These are phyloP conservation scores for Grammothele lineata DNA, from an alignment of 768 basidiomycete genomes.

Conservation along the genomic window DNA sequence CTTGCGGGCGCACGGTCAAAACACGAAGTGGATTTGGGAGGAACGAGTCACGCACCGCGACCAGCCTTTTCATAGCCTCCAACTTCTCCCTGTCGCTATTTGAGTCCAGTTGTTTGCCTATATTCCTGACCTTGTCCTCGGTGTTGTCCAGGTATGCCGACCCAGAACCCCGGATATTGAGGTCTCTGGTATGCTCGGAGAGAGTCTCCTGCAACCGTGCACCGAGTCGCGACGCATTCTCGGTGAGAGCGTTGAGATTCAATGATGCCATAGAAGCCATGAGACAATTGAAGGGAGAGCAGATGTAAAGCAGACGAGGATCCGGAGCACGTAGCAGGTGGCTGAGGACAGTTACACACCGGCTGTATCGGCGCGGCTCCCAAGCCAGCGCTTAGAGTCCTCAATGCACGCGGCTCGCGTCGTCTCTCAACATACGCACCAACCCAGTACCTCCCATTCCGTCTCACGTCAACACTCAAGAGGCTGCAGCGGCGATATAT, in stretches of 20 bases:
- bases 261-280: constrained; percentile 8
- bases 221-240: constrained; percentile 81
- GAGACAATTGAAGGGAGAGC: not conserved
- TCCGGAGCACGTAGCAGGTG: too few relatives aligned
- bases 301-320: not conserved
- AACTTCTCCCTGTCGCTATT: constrained; percentile 86
- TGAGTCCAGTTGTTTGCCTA: constrained; percentile 83
- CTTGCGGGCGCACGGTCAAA: not conserved
- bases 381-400: too few relatives aligned
- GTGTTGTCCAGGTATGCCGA: constrained; percentile 61
- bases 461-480: not conserved
- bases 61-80: constrained; percentile 91
- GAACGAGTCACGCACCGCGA: constrained; percentile 64
- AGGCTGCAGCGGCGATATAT: constrained; percentile 15
- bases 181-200: constrained; percentile 75
- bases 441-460: not conserved
- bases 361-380: too few relatives aligned
- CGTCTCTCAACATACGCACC: too few relatives aligned
- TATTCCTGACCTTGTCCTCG: constrained; percentile 81
- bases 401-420: too few relatives aligned
- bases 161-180: constrained; percentile 52
- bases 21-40: not conserved
- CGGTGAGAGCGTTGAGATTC: constrained; percentile 46
- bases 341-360: too few relatives aligned
- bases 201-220: constrained; percentile 81